Evolutionary conservation across 345 rosid genomes (phyloP), one percentile per base, ranked within the genome.

Genomic region (Linum lewisii): DNA sequence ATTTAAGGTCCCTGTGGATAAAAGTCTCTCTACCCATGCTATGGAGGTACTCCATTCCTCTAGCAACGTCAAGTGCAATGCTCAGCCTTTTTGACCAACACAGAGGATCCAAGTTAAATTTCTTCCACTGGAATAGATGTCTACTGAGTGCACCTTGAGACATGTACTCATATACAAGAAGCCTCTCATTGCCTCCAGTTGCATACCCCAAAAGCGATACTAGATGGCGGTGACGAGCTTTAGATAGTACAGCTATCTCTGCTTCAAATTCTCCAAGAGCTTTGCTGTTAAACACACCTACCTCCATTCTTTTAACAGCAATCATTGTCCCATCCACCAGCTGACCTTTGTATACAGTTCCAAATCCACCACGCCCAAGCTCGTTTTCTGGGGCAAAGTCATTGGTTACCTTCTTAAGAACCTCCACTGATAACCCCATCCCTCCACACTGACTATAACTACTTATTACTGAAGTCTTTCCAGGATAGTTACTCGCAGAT

Each of bases 21-120:
- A 82, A 82, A 3, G 73, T 79, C 32, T 72, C 71, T 19, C 69
- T 65, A 18, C 81, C 82, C 21, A 79, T 53, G 57, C 60, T 67
- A 58, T 82, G 87, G 19, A 79, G 82, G 71, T 82, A 82, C 68
- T 82, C 87, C 56, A 82, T 65, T 61, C 79, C 87, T 62, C 83
- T 59, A 21, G 84, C 82, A 21, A 82, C 87, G 61, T 82, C 84
- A 63, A 82, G 47, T 24, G 84, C 82, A 55, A 82, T 71, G 11
- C 59, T 53, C 36, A 82, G 62, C 61, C 87, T 69, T 67, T 58
- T 70, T 20, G 42, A 73, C 84, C 79, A 82, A 8, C 81, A 64
- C 2, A 79, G 72, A 44, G 84, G 84, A 53, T 71, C 69, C 58
- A 77, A 42, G 16, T 71, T 64, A 0, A 69, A 54, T 7, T 52